Percentiles rank a stretch among this genome's conserved stretches.
phyloP scores from a whole-genome alignment of 345 rosid species.

The Pugionium dolabratum region DNA sequence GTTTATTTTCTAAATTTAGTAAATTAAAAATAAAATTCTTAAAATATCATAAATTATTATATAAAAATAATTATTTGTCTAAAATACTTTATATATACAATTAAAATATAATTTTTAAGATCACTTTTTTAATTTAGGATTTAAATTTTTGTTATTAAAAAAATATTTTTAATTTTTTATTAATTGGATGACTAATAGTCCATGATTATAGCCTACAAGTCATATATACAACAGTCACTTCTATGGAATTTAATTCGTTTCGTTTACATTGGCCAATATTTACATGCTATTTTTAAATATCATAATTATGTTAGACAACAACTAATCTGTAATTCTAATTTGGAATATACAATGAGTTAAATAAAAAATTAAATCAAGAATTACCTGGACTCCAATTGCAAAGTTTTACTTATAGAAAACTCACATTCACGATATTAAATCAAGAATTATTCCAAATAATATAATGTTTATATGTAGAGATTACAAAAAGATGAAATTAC shows the following conservation, averaged over 20 bases:
- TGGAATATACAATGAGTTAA: not conserved
- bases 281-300: not conserved
- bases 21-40: too few species aligned
- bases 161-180: too few species aligned
- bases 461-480: not conserved
- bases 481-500: too few species aligned
- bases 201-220: not conserved
- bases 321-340: not conserved
- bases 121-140: too few species aligned
- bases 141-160: too few species aligned
- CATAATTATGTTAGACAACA: not conserved
- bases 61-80: too few species aligned
- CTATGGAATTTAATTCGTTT: constrained; percentile 1
- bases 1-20: too few species aligned
- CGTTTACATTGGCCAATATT: not conserved
- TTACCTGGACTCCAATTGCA: constrained; percentile 12
- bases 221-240: not conserved
- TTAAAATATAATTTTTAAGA: too few species aligned
- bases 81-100: too few species aligned
- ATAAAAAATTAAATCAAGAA: too few species aligned
- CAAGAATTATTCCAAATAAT: not conserved
- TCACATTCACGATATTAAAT: not conserved
- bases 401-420: not conserved
- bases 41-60: too few species aligned
- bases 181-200: not conserved